A percentile compares a stretch with the other conserved stretches of the same genome.
Evolutionary conservation across 1,139 yeast species (phyloP).

Genomic region (Saccharomyces hybrid): DNA sequence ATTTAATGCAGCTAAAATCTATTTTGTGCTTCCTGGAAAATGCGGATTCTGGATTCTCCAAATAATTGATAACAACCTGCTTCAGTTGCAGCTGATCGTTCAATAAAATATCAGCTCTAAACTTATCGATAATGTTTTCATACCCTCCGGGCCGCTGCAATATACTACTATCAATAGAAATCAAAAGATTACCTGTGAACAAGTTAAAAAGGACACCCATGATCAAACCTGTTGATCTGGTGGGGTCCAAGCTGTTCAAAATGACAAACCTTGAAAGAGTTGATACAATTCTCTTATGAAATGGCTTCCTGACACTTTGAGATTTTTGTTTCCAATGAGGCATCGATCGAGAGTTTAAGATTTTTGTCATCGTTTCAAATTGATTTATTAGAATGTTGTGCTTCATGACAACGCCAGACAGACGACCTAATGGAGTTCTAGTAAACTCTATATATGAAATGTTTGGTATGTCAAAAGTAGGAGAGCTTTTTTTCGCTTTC

Average conservation of each 20-base stretch:
- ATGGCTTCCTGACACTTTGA: conserved; percentile 34
- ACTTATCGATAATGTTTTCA: conserved; percentile 69
- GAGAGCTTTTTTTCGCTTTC: conserved; percentile 55
- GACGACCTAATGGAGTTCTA: conserved; percentile 82
- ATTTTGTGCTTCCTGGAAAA: conserved; percentile 73
- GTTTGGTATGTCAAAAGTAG: conserved; percentile 63
- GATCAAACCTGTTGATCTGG: conserved; percentile 84
- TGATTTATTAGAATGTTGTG: conserved; percentile 86
- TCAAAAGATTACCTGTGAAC: conserved; percentile 73
- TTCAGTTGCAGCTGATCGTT: conserved; percentile 89
- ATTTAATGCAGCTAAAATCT: conserved; percentile 70
- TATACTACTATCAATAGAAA: conserved; percentile 72
- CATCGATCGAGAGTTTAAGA: conserved; percentile 48
- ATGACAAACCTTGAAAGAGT: conserved; percentile 33
- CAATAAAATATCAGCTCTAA: conserved; percentile 63
- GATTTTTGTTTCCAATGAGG: conserved; percentile 38
- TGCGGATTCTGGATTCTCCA: conserved; percentile 80
- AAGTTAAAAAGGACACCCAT: conserved; percentile 75
- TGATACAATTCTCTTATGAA: conserved; percentile 18
- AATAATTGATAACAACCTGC: conserved; percentile 88
- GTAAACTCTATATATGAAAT: conserved; percentile 92
- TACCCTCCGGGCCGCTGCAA: conserved; percentile 81
- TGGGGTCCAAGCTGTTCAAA: conserved; percentile 73
- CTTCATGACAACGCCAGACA: conserved; percentile 88
- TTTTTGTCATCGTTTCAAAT: conserved; percentile 65